A percentile compares a stretch with the other conserved stretches of the same genome.
These are phyloP conservation scores for Phytophthora aleatoria DNA, from an alignment of 352 stramenopile species.

Conservation along the genomic window DNA sequence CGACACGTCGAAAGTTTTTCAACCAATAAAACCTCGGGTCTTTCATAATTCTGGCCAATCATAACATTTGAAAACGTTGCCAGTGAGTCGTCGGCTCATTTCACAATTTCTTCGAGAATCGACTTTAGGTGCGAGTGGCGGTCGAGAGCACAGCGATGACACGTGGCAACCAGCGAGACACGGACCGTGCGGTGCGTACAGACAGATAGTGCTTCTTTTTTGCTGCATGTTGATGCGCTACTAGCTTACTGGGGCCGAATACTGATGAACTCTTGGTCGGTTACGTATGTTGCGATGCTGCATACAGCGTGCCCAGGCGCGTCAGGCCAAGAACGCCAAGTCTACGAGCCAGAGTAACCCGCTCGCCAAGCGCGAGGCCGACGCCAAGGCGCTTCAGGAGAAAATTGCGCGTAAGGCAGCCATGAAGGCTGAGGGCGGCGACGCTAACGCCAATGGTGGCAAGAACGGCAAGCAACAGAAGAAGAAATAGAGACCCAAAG, in stretches of 20 bases:
- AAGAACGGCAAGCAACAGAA: conserved; percentile 47
- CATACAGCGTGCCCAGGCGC: conserved; percentile 74
- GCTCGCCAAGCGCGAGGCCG: conserved; percentile 63
- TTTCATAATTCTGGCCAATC: neutral
- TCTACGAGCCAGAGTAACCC: conserved; percentile 52
- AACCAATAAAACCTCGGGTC: neutral
- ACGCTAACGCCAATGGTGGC: conserved; percentile 18
- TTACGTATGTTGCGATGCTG: conserved; percentile 11
- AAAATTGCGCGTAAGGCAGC: conserved; percentile 82
- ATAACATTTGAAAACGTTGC: neutral
- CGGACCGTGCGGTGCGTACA: conserved; percentile 65
- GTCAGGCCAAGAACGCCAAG: conserved; percentile 57
- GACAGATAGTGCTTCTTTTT: neutral
- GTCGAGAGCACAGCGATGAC: conserved; percentile 46
- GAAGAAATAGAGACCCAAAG: conserved; percentile 33
- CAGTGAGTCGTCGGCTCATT: conserved; percentile 22
- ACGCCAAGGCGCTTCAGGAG: conserved; percentile 81
- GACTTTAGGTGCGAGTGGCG: neutral
- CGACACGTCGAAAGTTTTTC: neutral
- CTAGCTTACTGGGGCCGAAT: neutral
- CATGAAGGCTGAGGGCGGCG: conserved; percentile 57
- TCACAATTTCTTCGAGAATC: conserved; percentile 29
- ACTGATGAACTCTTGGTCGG: conserved; percentile 15
- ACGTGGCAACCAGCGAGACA: conserved; percentile 83
- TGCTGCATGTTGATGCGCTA: conserved; percentile 3